Evolutionary conservation across 2,329 filamentous ascomycete species (phyloP), one percentile per base, ranked within the genome.

Genomic region (Aureobasidium sp.): DNA sequence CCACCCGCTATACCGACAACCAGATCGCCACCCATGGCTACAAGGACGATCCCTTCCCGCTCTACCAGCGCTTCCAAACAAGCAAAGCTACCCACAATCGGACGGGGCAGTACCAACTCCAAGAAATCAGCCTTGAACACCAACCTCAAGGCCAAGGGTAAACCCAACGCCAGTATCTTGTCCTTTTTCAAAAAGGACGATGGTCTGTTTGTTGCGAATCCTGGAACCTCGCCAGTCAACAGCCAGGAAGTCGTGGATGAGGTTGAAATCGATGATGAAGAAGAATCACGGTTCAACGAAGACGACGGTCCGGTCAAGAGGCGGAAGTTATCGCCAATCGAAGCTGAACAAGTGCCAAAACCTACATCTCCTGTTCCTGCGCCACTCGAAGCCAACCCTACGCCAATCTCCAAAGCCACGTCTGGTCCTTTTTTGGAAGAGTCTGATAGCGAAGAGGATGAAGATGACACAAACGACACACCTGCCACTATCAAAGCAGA

Each of bases 341-440:
- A 54, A 8, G 39, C 53, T 35, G n/a, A 32, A 10, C 56, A 58
- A 6, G 69, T 73, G 14, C 73, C 66, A 49, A 25, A 39, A 19
- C 73, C 76, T 58, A 72, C 75, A 17, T 55, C 55, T 61, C 37
- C 29, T n/a, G 3, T 38, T 40, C 14, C 25, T 12, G 16, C 47
- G 12, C 10, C 37, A 8, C 14, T 27, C 11, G 37, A 16, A 1
- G 6, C n/a, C 8, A 51, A 40, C 4, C 1, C 7, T 16, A n/a
- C 8, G 24, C 21, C 29, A 2, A 16, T 45, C 3, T 3, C n/a
- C 19, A 45, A 45, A 21, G 29, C 17, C 25, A 4, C 29, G 3
- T 74, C 67, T 54, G 82, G 80, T 0, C 85, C 85, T 0, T 90
- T 90, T 60, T 64, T 90, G 35, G 79, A 86, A 54, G 85, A 89